Base-by-base conservation (phyloP, 768 basidiomycete genomes). In the Tricholomella constricta region DNA sequence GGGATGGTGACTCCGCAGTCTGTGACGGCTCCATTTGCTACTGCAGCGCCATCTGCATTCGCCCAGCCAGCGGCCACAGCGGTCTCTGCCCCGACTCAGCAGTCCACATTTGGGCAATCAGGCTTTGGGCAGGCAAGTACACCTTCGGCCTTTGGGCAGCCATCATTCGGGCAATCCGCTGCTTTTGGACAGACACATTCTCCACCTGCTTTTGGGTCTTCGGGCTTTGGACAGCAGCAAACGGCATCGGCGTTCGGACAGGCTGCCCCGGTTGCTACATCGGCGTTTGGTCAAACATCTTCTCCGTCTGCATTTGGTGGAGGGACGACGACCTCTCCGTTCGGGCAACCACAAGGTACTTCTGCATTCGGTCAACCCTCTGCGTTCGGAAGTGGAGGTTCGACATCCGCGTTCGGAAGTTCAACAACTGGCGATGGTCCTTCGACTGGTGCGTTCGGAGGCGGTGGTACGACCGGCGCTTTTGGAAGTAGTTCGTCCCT, bases 1-100 rank as follows among this genome's bases (percentile, higher is more conserved):
- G 82, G 82, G 25, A 82, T 90, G 77, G 63, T 77, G 6, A 57
- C 52, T n/a, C 48, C 58, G 10, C 38, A 54, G 2, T 52, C 65
- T 29, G 32, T 54, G 2, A 52, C 53, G 3, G 35, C 58, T 15
- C 22, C 55, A 51, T 40, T 54, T 2, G 23, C 48, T n/a, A 19
- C 52, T 38, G n/a, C 55, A 12, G 20, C 48, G 12, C 41, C 60
- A 2, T 52, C 67, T n/a, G n/a, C n/a, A n/a, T 65, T 66, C 35
- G 58, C 59, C 34, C 58, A 61, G 44, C 46, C 57, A 23, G 36
- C 60, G 9, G 17, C n/a, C n/a, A n/a, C n/a, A n/a, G n/a, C n/a
- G n/a, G n/a, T n/a, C n/a, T n/a, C n/a, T n/a, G n/a, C 57, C 26
- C 15, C 58, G 19, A 35, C 53, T 5, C 27, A 37, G 34, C 45